A percentile compares a stretch with the other conserved stretches of the same genome.
Evolutionary conservation across 495 filamentous ascomycete species (phyloP).

Genomic region (Penicillium salamii): DNA sequence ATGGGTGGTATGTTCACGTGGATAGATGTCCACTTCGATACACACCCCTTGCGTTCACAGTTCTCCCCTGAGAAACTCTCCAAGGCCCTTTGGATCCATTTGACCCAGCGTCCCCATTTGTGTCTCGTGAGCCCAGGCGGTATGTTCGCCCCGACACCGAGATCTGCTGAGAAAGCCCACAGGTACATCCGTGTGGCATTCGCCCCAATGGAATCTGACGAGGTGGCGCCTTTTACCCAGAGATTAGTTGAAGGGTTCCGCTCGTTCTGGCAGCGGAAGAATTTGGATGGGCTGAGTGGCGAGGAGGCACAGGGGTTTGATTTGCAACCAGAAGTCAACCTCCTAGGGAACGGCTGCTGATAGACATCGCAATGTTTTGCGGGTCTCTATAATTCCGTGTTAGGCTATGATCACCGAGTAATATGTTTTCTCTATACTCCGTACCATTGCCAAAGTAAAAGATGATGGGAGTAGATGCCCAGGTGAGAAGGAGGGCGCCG

Average conservation of each 20-base stretch:
- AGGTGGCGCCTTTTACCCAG: conserved; percentile 55
- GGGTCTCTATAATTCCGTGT: too few species aligned
- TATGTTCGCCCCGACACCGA: conserved; percentile 65
- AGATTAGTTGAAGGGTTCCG: conserved; percentile 65
- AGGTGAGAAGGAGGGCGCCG: background rate
- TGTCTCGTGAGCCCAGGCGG: conserved; percentile 65
- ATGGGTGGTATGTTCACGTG: conserved; percentile 94
- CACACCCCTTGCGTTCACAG: conserved; percentile 64
- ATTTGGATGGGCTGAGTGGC: conserved; percentile 60
- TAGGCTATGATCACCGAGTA: too few species aligned
- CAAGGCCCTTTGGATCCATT: conserved; percentile 67
- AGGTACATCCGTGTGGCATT: conserved; percentile 79
- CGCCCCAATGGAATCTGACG: conserved; percentile 71
- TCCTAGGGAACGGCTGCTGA: conserved; percentile 28
- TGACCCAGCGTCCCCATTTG: conserved; percentile 64
- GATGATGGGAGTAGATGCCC: too few species aligned
- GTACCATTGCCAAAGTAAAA: too few species aligned
- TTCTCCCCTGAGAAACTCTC: conserved; percentile 44
- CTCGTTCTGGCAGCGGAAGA: conserved; percentile 72
- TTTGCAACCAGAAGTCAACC: conserved; percentile 16
- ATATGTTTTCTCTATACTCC: too few species aligned
- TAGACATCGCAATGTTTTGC: too few species aligned
- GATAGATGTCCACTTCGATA: conserved; percentile 64
- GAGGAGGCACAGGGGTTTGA: conserved; percentile 26
- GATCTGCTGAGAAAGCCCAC: conserved; percentile 52